A percentile compares a stretch with the other conserved stretches of the same genome.
phyloP scores from a whole-genome alignment of 345 rosid genomes.

The Anacardium occidentale region DNA sequence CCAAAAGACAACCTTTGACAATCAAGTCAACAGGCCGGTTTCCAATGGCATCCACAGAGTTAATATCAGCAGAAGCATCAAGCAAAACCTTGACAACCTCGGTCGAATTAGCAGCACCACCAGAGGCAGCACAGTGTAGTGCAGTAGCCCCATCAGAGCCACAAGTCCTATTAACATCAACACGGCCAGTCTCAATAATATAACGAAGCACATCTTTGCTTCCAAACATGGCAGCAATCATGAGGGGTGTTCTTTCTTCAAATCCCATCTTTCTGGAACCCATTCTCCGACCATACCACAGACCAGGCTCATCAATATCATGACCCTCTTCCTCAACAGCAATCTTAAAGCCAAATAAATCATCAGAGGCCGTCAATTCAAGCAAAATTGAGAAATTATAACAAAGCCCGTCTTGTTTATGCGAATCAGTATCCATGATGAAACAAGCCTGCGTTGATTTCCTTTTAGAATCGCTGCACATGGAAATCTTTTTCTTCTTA shows the following conservation, averaged over 20 bases:
- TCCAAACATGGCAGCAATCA: constrained; percentile 88
- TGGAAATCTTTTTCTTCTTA: constrained; percentile 17
- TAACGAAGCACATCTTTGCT: constrained; percentile 64
- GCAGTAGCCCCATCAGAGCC: constrained; percentile 80
- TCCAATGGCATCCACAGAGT: constrained; percentile 57
- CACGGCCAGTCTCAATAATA: constrained; percentile 47
- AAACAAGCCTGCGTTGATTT: constrained; percentile 28
- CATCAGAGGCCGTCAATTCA: constrained; percentile 69
- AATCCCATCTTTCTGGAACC: constrained; percentile 66
- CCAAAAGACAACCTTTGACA: constrained; percentile 34
- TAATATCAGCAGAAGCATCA: constrained; percentile 60
- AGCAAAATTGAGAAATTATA: constrained; percentile 52
- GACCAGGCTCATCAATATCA: constrained; percentile 51
- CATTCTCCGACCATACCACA: constrained; percentile 75
- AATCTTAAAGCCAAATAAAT: constrained; percentile 56
- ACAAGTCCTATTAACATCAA: constrained; percentile 57
- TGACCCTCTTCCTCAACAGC: constrained; percentile 53
- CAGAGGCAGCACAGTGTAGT: constrained; percentile 79
- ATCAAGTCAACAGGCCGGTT: constrained; percentile 58
- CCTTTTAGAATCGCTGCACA: constrained; percentile 47
- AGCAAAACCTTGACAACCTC: constrained; percentile 68
- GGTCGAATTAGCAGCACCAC: constrained; percentile 51
- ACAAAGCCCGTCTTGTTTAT: constrained; percentile 30
- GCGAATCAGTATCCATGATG: constrained; percentile 36
- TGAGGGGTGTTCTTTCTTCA: constrained; percentile 79